phyloP scores from a whole-genome alignment of 768 basidiomycete genomes.

The Hygrophorus pudorinus region DNA sequence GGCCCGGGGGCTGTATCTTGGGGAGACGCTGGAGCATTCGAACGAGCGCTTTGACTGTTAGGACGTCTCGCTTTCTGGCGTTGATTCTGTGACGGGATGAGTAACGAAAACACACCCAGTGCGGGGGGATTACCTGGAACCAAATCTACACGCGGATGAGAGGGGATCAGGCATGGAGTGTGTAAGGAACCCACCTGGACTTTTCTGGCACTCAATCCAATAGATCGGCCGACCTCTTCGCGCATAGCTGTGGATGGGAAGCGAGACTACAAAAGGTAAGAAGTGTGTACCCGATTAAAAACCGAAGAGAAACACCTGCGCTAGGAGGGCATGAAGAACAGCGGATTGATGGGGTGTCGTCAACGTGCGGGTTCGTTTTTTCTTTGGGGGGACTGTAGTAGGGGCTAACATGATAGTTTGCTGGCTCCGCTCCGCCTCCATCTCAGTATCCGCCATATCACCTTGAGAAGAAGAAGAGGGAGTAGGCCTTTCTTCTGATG shows the following conservation, averaged over 20 bases:
- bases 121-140: slow-evolving; percentile 62
- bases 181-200: slow-evolving; percentile 60
- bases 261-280: slow-evolving; percentile 46
- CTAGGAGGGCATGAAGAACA: slow-evolving; percentile 79
- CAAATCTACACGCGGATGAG: slow-evolving; percentile 50
- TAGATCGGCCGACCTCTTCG: slow-evolving; percentile 78
- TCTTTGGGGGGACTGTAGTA: slow-evolving; percentile 48
- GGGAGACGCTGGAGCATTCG: slow-evolving; percentile 26
- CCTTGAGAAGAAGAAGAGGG: slow-evolving; percentile 44
- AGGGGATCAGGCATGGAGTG: slow-evolving; percentile 11
- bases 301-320: slow-evolving; percentile 46
- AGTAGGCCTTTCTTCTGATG: slow-evolving; percentile 17
- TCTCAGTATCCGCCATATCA: slow-evolving; percentile 51
- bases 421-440: slow-evolving; percentile 34
- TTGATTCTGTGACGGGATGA: slow-evolving; percentile 6
- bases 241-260: slow-evolving; percentile 84
- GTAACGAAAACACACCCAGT: slow-evolving; percentile 10
- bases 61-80: slow-evolving; percentile 74
- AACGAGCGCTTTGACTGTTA: slow-evolving; percentile 47
- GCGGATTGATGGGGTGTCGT: slow-evolving; percentile 86
- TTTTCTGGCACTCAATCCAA: slow-evolving; percentile 84
- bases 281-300: neutral
- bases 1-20: slow-evolving; percentile 5
- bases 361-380: slow-evolving; percentile 74
- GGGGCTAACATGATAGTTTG: slow-evolving; percentile 26